Base-by-base conservation (phyloP, 345 rosid species). In the Dipteronia sinensis region DNA sequence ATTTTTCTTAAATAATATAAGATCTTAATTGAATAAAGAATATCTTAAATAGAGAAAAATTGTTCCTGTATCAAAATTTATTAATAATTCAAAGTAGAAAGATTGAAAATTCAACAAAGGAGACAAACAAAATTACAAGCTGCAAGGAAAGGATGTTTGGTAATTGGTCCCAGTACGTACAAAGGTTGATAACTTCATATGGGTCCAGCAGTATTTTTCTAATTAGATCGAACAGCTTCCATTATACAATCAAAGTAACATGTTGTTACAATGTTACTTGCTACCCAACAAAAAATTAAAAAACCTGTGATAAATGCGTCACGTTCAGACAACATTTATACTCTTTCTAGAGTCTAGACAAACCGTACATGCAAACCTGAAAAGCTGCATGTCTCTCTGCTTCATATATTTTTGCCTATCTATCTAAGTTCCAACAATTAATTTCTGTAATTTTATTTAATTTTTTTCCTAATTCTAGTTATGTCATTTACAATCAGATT, bases 271-370 rank as follows among this genome's bases (percentile, higher is more conserved):
- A 42, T 42, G 10, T 42, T 42, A 42, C 46, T 44, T 67, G 53
- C 22, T 8, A 47, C 51, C 53, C 15, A 10, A 23, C 46, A 44
- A 17, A 44, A 49, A 34, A 34, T 3, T 49, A 49, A 13, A 47
- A 47, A 23, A 20, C 76, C 22, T 10, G 47, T 49, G 38, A 31
- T 31, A 31, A 31, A 31, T 31, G 38, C 38, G 20, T 65, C 49
- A 6, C 44, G 0, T 74, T 34, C 58, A 27, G 76, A 82, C 70
- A 69, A 74, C 13, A n/a, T 64, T 46, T 44, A 53, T 49, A 27
- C 9, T 71, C 20, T 22, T 27, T 31, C 49, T 20, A 72, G 82
- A 77, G 77, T 31, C 49, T 25, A 76, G 79, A 77, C 79, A 62
- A 51, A 71, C 12, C 51, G 71, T 38, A 71, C 86, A 49, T 34